A percentile compares a stretch with the other conserved stretches of the same genome.
These are phyloP conservation scores for Coemansia sp. DNA, from an alignment of 192 early-diverging fungal species.

Conservation along the genomic window DNA sequence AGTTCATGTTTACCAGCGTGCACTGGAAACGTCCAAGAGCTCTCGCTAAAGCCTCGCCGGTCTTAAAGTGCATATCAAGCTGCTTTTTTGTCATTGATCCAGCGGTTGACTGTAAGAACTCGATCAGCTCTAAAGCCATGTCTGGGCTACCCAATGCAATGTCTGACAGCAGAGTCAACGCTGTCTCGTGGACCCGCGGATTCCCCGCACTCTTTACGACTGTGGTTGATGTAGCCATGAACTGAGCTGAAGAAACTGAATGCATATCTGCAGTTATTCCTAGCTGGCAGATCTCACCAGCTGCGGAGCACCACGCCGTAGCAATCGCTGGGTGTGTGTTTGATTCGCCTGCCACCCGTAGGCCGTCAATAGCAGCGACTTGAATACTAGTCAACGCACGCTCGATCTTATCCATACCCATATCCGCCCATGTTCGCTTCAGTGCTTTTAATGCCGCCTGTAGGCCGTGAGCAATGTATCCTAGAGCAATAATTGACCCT, in stretches of 20 bases:
- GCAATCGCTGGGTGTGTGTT: constrained; percentile 56
- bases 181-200: constrained; percentile 75
- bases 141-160: constrained; percentile 54
- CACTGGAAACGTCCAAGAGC: constrained; percentile 39
- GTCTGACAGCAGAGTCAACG: constrained; percentile 67
- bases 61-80: constrained; percentile 79
- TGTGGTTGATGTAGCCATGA: constrained; percentile 26
- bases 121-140: constrained; percentile 33
- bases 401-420: constrained; percentile 17
- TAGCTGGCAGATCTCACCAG: constrained; percentile 68
- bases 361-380: neutral
- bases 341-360: constrained; percentile 14
- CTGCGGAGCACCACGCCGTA: constrained; percentile 61
- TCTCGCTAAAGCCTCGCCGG: constrained; percentile 75
- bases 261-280: neutral
- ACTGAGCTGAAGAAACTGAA: neutral
- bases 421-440: constrained; percentile 21
- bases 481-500: constrained; percentile 68
- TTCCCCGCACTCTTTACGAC: constrained; percentile 66
- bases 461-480: constrained; percentile 59
- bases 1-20: constrained; percentile 23
- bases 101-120: constrained; percentile 60
- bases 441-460: constrained; percentile 4
- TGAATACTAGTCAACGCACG: neutral
- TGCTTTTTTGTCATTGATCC: constrained; percentile 66